Conservation (phyloP, 306 rosid species). For the Cucurbita ficifolia region DNA sequence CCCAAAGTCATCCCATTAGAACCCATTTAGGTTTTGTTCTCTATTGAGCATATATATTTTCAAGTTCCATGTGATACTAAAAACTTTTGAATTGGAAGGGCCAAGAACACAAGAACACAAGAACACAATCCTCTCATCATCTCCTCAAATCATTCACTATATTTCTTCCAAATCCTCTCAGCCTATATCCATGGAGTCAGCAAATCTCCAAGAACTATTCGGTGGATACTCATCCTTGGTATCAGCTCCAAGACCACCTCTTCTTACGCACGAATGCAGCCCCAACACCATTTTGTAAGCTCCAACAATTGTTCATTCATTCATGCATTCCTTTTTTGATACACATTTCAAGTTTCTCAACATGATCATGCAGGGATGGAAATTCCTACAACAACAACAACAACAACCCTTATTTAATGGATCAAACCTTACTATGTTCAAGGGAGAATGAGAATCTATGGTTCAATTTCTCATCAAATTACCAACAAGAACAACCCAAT, state of each 20-base stretch:
- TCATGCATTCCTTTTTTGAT: not conserved
- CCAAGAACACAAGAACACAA: not conserved
- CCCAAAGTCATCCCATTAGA: not conserved
- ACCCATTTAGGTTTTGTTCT: constrained; percentile 1
- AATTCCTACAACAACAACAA: not conserved
- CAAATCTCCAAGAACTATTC: constrained; percentile 22
- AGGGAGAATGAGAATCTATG: constrained; percentile 13
- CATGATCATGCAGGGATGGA: constrained; percentile 15
- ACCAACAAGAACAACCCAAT: not conserved
- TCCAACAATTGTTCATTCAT: not conserved
- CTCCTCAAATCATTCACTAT: not conserved
- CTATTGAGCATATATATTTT: not conserved
- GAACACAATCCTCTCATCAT: not conserved
- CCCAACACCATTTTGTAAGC: constrained; percentile 25
- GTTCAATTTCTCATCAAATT: constrained; percentile 4
- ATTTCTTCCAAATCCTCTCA: not conserved
- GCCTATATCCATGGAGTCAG: constrained; percentile 16
- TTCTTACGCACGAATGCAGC: constrained; percentile 7
- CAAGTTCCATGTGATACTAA: not conserved
- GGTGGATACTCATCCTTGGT: constrained; percentile 9
- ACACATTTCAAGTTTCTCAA: not conserved
- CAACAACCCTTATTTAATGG: constrained; percentile 11
- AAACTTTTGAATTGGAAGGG: not conserved
- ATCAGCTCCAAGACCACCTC: not conserved
- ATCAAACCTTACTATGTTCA: constrained; percentile 18